These are phyloP conservation scores for Leccinum arenicola DNA, from an alignment of 768 basidiomycete species.

Conservation along the genomic window DNA sequence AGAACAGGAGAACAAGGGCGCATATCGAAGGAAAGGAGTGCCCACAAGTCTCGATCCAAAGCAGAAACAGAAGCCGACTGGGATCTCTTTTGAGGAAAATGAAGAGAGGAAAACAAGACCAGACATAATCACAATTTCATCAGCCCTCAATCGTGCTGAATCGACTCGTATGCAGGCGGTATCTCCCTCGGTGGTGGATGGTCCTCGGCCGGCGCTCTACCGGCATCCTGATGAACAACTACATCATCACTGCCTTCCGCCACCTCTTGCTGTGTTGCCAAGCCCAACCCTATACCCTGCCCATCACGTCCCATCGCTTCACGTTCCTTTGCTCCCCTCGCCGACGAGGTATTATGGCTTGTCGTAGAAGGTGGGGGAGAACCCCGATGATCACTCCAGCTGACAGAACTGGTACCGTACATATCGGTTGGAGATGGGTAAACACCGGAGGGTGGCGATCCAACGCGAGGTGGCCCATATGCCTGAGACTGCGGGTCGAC, in stretches of 20 bases:
- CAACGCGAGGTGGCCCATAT: constrained; percentile 2
- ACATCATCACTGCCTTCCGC: constrained; percentile 22
- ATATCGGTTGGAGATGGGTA: constrained; percentile 6
- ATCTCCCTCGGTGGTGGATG: constrained; percentile 23
- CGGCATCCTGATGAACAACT: constrained; percentile 29
- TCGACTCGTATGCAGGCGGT: constrained; percentile 30
- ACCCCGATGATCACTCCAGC: constrained; percentile 19
- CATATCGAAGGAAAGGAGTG: not conserved
- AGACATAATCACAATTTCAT: not conserved
- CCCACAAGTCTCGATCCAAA: not conserved
- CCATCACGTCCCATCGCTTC: constrained; percentile 22
- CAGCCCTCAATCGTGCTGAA: constrained; percentile 15
- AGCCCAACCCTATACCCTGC: constrained; percentile 12
- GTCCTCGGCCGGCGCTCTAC: constrained; percentile 22
- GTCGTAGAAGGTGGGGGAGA: constrained; percentile 27
- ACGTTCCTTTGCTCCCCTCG: constrained; percentile 21
- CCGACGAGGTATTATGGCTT: constrained; percentile 13
- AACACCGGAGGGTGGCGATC: not conserved
- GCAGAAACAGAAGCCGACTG: not conserved
- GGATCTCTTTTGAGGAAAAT: not conserved
- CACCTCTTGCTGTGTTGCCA: constrained; percentile 23
- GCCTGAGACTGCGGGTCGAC: constrained; percentile 10
- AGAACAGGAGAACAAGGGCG: not conserved
- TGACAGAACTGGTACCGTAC: constrained; percentile 13
- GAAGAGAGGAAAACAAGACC: not conserved